Conservation (phyloP, 805 yeast species). For the Starmera pachycereana region DNA sequence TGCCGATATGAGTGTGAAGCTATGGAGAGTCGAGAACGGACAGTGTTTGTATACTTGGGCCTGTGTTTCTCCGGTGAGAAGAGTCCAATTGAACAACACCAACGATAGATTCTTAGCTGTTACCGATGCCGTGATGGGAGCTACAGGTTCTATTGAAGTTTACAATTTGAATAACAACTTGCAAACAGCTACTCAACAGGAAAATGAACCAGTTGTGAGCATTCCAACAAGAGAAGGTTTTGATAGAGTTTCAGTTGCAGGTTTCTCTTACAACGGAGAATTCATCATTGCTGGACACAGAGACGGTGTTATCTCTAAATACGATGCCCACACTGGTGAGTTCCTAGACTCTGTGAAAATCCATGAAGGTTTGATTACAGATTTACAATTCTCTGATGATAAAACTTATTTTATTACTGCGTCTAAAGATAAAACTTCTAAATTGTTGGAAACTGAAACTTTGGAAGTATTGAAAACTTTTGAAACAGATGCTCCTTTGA, state of each 20-base stretch:
- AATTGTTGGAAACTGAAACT: conserved; percentile 67
- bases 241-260: conserved; percentile 68
- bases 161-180: conserved; percentile 46
- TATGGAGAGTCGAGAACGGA: conserved; percentile 82
- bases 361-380: conserved; percentile 77
- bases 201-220: conserved; percentile 43
- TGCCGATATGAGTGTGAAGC: conserved; percentile 76
- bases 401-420: conserved; percentile 84
- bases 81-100: conserved; percentile 77
- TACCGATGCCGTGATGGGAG: conserved; percentile 89
- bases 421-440: conserved; percentile 83
- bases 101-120: conserved; percentile 61
- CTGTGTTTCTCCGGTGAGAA: conserved; percentile 77
- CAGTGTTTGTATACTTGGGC: conserved; percentile 62
- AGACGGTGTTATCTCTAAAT: conserved; percentile 77
- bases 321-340: conserved; percentile 68
- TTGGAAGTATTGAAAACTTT: conserved; percentile 63
- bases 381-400: conserved; percentile 83
- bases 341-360: conserved; percentile 44
- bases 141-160: conserved; percentile 63
- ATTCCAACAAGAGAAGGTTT: conserved; percentile 53
- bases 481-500: conserved; percentile 86
- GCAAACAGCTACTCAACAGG: conserved; percentile 31
- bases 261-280: conserved; percentile 72
- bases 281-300: conserved; percentile 80